Evolutionary conservation across 495 filamentous ascomycete species (phyloP).

Genomic region (Jackrogersella minutella): DNA sequence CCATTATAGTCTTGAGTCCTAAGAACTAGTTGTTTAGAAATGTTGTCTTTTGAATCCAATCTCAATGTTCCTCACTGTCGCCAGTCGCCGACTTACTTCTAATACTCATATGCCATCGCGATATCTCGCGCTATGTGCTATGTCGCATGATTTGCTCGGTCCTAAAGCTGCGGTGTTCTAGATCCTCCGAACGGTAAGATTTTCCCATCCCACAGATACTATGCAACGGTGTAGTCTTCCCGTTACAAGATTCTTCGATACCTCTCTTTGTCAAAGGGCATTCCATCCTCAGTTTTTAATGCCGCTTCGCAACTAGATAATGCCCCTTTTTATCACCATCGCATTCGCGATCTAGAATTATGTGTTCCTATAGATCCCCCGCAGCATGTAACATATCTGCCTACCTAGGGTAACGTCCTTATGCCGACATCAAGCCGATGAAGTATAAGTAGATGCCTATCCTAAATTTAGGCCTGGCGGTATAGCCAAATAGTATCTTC

Average conservation of each 20-base stretch:
- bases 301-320: not conserved
- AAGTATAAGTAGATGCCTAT: slow-evolving; percentile 16
- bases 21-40: too few species aligned
- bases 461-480: slow-evolving; percentile 1
- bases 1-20: too few species aligned
- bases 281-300: not conserved
- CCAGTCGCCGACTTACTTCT: not conserved
- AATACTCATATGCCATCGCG: not conserved
- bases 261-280: not conserved
- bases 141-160: not conserved
- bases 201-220: not conserved
- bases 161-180: not conserved
- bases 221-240: not conserved
- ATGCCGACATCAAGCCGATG: slow-evolving; percentile 19
- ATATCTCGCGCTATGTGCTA: not conserved
- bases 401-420: slow-evolving; percentile 11
- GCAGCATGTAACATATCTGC: not conserved
- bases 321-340: too few species aligned
- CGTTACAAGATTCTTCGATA: not conserved
- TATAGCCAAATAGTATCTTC: not conserved
- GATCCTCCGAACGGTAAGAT: not conserved
- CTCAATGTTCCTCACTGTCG: not conserved
- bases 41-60: too few species aligned
- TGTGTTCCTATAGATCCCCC: not conserved
- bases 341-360: not conserved